Evolutionary conservation across 768 basidiomycete genomes (phyloP), one percentile per base, ranked within the genome.

Genomic region (Coprinopsis sp.): DNA sequence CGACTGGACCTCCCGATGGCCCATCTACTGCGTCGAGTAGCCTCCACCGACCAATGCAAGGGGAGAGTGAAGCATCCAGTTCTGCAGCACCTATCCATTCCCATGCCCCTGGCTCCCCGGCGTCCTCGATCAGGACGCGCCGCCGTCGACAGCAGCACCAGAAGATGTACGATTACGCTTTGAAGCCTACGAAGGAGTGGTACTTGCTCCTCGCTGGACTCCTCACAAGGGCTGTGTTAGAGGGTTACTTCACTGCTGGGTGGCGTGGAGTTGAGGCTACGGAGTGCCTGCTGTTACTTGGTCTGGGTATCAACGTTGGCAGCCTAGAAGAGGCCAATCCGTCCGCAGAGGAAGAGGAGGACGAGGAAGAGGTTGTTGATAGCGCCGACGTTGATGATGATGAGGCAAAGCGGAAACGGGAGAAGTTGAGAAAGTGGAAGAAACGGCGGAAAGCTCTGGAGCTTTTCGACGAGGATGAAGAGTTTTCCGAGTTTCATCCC

Each of bases 181-280:
- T 87, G 27, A 70, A 73, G 2, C 90, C 90, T 0, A 83, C 87
- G 22, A 67, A 77, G 21, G 80, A 82, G 52, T 93, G 91, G 91
- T 93, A 91, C 62, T 73, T 84, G 65, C 72, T 94, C 11, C 71
- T 91, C 13, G 78, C 79, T 0, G 82, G 86, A 2, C 67, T 94
- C 19, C 69, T 91, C 23, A 89, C 89, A 4, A 78, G 90, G n/a
- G 88, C 88, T 0, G 85, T 82, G 16, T 64, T 93, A 42, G 89
- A 94, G 57, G 91, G 91, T 0, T 93, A 92, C 58, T 71, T 92
- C 36, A 82, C 81, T 1, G 84, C 81, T 8, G 84, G 85, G 0
- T 94, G 91, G 91, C 75, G 73, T 23, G 89, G 91, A 1, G 65
- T 77, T 1, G 76, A 81, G 30, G 80, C 83, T 4, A 74, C 82